phyloP scores from a whole-genome alignment of 257 asterid species.

The Agastache rugosa region DNA sequence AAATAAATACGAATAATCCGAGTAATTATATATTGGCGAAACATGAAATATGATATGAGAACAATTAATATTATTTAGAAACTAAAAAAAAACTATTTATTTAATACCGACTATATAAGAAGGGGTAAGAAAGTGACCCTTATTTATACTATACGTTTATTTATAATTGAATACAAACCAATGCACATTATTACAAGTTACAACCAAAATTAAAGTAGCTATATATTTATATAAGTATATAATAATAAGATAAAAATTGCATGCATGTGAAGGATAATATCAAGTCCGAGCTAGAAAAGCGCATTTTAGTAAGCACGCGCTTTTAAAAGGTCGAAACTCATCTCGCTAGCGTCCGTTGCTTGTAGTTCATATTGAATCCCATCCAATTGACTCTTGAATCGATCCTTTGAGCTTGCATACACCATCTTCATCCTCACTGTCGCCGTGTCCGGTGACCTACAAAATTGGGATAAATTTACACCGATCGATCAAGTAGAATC shows the following conservation, averaged over 20 bases:
- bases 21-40: neutral
- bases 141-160: constrained; percentile 2
- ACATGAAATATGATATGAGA: neutral
- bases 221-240: neutral
- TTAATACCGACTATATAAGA: too few relatives aligned
- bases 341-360: constrained; percentile 89
- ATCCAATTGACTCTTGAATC: constrained; percentile 86
- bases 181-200: constrained; percentile 29
- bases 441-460: constrained; percentile 75
- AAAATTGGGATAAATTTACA: neutral
- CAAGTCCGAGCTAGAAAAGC: neutral
- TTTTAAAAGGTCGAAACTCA: constrained; percentile 83
- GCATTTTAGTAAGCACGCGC: constrained; percentile 47
- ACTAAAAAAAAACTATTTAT: too few relatives aligned
- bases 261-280: neutral
- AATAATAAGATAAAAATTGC: neutral
- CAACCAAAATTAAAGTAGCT: neutral
- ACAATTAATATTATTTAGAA: neutral
- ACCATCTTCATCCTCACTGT: constrained; percentile 93
- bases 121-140: constrained; percentile 17
- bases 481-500: neutral
- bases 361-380: constrained; percentile 86
- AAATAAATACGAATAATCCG: neutral
- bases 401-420: constrained; percentile 85
- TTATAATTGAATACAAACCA: constrained; percentile 6